phyloP scores from a whole-genome alignment of 2,329 filamentous ascomycete genomes.

The Trichoderma simmonsii region DNA sequence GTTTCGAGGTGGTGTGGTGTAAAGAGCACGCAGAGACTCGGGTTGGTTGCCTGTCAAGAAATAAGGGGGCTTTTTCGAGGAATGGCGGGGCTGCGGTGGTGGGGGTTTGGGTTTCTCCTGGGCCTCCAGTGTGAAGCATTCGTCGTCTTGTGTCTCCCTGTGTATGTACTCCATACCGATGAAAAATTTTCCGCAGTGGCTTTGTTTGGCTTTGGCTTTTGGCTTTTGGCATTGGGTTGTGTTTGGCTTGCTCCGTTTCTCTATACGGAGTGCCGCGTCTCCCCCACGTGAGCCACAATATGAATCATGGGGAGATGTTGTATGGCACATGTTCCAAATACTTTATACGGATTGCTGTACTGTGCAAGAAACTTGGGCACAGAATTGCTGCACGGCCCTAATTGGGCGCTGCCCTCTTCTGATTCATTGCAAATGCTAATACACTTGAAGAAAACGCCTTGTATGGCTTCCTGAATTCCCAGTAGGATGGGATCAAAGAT shows the following conservation, averaged over 20 bases:
- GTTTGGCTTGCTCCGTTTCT: no score
- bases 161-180: neutral
- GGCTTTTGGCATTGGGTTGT: neutral
- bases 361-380: neutral
- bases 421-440: neutral
- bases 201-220: neutral
- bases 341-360: neutral
- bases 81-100: neutral
- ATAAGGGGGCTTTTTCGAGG: neutral
- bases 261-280: neutral
- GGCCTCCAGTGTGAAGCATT: neutral
- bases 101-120: neutral
- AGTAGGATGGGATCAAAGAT: neutral
- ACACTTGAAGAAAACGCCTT: neutral
- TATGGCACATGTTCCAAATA: neutral
- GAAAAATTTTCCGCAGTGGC: neutral
- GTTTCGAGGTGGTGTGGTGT: conserved; percentile 4
- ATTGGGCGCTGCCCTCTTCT: neutral
- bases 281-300: neutral
- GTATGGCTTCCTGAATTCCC: neutral
- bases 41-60: neutral
- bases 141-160: neutral
- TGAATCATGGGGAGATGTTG: neutral
- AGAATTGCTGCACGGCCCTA: neutral
- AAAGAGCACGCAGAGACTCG: neutral